Evolutionary conservation across 257 asterid genomes (phyloP).

Genomic region (Solanum okadae): DNA sequence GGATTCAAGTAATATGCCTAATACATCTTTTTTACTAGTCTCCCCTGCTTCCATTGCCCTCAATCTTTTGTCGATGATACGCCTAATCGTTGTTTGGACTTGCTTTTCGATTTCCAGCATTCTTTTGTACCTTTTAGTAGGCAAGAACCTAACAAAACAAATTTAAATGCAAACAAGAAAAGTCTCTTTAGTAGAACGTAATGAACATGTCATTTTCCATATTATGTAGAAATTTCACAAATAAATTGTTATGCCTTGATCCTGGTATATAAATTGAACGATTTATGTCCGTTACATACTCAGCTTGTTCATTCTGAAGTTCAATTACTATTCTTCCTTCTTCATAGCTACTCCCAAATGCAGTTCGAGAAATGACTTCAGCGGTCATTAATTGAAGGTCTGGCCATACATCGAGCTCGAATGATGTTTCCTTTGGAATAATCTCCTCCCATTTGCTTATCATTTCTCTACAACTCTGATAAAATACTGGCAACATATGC

Average conservation of each 20-base stretch:
- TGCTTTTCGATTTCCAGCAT: neutral
- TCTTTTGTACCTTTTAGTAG: slow-evolving; percentile 28
- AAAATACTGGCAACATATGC: slow-evolving; percentile 34
- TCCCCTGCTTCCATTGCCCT: slow-evolving; percentile 16
- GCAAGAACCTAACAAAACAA: slow-evolving; percentile 20
- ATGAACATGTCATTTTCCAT: too few relatives aligned
- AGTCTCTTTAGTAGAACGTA: neutral
- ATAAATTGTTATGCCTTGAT: slow-evolving; percentile 14
- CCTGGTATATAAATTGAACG: slow-evolving; percentile 29
- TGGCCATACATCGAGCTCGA: slow-evolving; percentile 39
- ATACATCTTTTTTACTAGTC: neutral
- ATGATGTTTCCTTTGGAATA: slow-evolving; percentile 2
- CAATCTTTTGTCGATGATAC: slow-evolving; percentile 23
- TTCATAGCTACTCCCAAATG: slow-evolving; percentile 40
- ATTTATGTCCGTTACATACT: neutral
- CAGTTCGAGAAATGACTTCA: slow-evolving; percentile 35
- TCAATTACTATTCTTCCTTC: slow-evolving; percentile 39
- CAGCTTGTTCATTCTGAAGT: slow-evolving; percentile 30
- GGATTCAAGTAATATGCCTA: slow-evolving; percentile 9
- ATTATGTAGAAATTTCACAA: neutral
- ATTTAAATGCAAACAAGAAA: neutral
- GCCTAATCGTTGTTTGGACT: slow-evolving; percentile 7
- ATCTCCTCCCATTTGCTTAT: slow-evolving; percentile 27
- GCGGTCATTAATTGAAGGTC: slow-evolving; percentile 12
- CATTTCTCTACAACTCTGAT: slow-evolving; percentile 20